Evolutionary conservation across 2,329 filamentous ascomycete species (phyloP).

Genomic region (Fusarium tjaetaba): DNA sequence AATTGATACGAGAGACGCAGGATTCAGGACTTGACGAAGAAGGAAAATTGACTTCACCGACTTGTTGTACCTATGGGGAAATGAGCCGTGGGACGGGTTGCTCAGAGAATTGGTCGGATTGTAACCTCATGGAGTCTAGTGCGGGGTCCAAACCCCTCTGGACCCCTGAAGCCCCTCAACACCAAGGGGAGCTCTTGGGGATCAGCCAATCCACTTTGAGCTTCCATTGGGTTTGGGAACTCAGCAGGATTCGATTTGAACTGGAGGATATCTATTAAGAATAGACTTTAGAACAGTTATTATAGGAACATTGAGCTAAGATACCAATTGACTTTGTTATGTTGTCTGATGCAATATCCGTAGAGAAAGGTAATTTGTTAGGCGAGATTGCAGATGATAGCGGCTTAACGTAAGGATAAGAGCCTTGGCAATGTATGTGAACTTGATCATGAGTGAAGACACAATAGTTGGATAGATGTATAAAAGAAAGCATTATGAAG

Average conservation of each 20-base stretch:
- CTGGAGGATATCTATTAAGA: too few species aligned
- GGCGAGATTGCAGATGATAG: slow-evolving; percentile 7
- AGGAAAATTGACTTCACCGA: slow-evolving; percentile 40
- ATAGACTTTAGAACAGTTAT: not conserved
- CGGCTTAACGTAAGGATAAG: not conserved
- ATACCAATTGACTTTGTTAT: not conserved
- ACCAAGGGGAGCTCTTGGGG: slow-evolving; percentile 13
- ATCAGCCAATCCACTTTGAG: slow-evolving; percentile 12
- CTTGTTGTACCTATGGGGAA: slow-evolving; percentile 42
- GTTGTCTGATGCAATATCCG: too few species aligned
- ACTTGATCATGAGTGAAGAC: too few species aligned
- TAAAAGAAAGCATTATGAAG: accelerated
- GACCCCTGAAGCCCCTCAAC: slow-evolving; percentile 40
- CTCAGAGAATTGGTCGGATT: slow-evolving; percentile 4
- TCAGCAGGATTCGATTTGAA: not conserved
- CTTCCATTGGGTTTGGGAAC: not conserved
- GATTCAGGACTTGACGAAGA: not conserved
- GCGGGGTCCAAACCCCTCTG: slow-evolving; percentile 40
- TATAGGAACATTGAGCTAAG: accelerated
- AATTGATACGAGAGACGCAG: not conserved
- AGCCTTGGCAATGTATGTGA: not conserved
- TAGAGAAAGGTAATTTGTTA: slow-evolving; percentile 4
- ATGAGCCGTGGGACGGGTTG: slow-evolving; percentile 29
- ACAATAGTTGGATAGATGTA: accelerated
- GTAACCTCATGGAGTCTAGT: slow-evolving; percentile 39